Evolutionary conservation across 257 asterid species (phyloP), one percentile per base, ranked within the genome.

Genomic region (Solanum clarkiae): DNA sequence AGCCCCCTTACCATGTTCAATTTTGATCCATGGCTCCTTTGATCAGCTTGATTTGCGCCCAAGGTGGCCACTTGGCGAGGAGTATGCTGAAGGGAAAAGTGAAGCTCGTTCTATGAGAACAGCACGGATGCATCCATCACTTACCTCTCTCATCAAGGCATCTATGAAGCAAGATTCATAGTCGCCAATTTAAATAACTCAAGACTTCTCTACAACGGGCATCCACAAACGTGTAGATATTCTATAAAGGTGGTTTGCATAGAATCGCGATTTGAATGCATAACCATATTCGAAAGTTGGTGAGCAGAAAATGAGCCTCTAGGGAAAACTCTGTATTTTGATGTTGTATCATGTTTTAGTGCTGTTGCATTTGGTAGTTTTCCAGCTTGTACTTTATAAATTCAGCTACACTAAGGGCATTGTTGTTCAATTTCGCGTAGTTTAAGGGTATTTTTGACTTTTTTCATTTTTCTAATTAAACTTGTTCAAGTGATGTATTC

Each of bases 41-140:
- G 84, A 82, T 87, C 97, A 97, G 98, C 89, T 95, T 83, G 99
- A 95, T 93, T 85, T 95, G 72, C 92, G 98, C 36, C 99, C 99
- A 83, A 92, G 99, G 86, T 97, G 99, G 99, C 99, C 99, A 24
- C 81, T 97, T 85, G 99, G 99, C 0, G 99, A 95, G 82, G 98
- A 94, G 75, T 90, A 89, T 9, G 98, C 94, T 1, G 92, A 91
- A 84, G 99, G 99, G 86, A 93, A 90, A 91, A 97, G 98, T 81
- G 97, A 94, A 82, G 99, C 98, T 17, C 95, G 98, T 4, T 95
- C 99, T 1, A 1, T 93, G 91, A 93, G 87, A 85, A 93, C 88
- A 18, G 99, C 98, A 5, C 86, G 99, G 84, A 59, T 97, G 84
- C 98, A 97, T 86, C 99, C 98, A 18, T 97, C 99, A 12, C 98